These are phyloP conservation scores for Mallotus japonicus DNA, from an alignment of 441 rosid genomes.

Conservation along the genomic window DNA sequence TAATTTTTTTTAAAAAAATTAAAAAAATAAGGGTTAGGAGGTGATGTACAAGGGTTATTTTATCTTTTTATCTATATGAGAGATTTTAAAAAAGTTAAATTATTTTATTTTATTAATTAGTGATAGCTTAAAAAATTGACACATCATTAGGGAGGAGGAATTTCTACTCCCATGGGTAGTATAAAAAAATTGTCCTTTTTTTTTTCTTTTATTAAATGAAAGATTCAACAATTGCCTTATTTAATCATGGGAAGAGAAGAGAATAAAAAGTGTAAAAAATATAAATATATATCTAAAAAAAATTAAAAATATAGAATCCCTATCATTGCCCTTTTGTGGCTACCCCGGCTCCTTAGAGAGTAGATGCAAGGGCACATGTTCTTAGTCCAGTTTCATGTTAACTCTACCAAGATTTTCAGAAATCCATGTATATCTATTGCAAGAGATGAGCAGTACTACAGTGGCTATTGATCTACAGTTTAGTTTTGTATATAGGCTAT, in stretches of 20 bases:
- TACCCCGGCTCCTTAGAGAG: not conserved
- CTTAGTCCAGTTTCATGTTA: not conserved
- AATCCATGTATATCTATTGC: not conserved
- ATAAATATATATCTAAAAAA: no score
- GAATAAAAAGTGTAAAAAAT: not conserved
- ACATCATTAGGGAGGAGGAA: no score
- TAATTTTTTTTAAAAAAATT: no score
- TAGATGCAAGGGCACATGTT: not conserved
- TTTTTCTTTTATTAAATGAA: slow-evolving; percentile 16
- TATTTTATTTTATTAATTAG: no score
- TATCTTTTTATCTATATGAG: no score
- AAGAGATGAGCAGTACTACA: not conserved
- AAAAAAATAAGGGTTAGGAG: no score
- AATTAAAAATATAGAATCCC: no score
- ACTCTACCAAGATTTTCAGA: not conserved
- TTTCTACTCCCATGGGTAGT: no score
- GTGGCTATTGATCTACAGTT: not conserved
- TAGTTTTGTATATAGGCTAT: not conserved
- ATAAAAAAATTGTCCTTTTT: no score
- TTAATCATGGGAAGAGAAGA: slow-evolving; percentile 30
- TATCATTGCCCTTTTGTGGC: not conserved
- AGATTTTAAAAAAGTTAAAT: no score
- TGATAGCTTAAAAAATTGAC: no score
- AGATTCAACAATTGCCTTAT: slow-evolving; percentile 34
- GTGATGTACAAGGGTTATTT: no score